Percentiles rank a stretch among this genome's conserved stretches.
Conservation (phyloP, 352 stramenopile genomes). For the Phytophthora citrophthora region DNA sequence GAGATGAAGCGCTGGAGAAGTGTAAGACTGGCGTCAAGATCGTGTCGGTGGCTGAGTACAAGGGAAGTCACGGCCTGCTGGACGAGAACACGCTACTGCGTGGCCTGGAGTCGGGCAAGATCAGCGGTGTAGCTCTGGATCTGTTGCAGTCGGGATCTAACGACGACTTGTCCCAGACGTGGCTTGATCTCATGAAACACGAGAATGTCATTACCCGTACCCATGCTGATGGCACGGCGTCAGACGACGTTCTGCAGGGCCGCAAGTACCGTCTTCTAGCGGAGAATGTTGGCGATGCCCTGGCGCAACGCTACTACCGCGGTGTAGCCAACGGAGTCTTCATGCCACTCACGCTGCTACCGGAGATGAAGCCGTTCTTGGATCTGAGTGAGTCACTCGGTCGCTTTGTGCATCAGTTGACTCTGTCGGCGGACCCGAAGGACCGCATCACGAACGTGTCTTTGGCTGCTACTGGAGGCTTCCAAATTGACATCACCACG, state of each 20-base stretch:
- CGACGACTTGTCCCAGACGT: constrained; percentile 45
- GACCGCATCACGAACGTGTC: constrained; percentile 72
- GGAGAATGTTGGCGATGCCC: constrained; percentile 79
- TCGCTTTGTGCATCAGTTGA: constrained; percentile 72
- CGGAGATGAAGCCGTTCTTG: constrained; percentile 87
- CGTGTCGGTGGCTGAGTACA: constrained; percentile 82
- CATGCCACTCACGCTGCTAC: constrained; percentile 77
- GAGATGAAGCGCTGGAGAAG: constrained; percentile 72
- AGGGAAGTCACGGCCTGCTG: constrained; percentile 79
- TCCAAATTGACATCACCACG: constrained; percentile 81
- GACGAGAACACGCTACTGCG: constrained; percentile 77
- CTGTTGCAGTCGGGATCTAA: constrained; percentile 50
- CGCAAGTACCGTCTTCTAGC: constrained; percentile 80
- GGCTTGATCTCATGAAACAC: constrained; percentile 83
- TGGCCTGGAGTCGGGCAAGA: constrained; percentile 74
- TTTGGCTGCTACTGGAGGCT: constrained; percentile 64
- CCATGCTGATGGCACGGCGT: constrained; percentile 89
- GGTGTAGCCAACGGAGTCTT: constrained; percentile 87
- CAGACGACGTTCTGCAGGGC: constrained; percentile 76
- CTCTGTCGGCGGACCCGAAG: constrained; percentile 66
- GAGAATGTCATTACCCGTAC: constrained; percentile 87
- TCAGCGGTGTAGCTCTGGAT: constrained; percentile 87
- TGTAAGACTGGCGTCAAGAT: constrained; percentile 94
- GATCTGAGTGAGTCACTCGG: constrained; percentile 73
- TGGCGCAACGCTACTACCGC: constrained; percentile 73